Evolutionary conservation across 805 yeast species (phyloP).

Genomic region (Candida odintsovae): DNA sequence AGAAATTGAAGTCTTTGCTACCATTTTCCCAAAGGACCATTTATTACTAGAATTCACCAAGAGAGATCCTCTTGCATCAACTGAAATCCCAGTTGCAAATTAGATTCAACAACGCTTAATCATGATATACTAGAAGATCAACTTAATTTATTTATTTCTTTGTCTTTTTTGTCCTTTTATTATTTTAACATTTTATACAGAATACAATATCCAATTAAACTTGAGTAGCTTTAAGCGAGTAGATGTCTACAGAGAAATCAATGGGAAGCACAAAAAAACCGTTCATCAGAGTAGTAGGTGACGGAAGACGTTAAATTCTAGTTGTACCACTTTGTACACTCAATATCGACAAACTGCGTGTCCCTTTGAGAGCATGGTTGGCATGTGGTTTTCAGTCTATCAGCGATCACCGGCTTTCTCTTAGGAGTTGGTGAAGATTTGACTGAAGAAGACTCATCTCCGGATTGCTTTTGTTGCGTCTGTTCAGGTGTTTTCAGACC

Average conservation of each 20-base stretch:
- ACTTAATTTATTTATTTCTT: not conserved
- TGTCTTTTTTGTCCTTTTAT: not conserved
- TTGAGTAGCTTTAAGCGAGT: too few relatives aligned
- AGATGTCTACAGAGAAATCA: too few relatives aligned
- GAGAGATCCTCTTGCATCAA: slow-evolving; percentile 44
- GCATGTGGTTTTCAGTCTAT: not conserved
- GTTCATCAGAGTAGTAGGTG: not conserved
- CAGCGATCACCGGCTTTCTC: not conserved
- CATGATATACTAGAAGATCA: not conserved
- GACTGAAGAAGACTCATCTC: not conserved
- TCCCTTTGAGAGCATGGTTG: not conserved
- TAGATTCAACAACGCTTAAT: not conserved
- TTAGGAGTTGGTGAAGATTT: not conserved
- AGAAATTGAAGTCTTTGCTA: slow-evolving; percentile 93
- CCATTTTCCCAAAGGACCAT: slow-evolving; percentile 97
- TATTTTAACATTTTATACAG: not conserved
- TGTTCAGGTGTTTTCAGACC: not conserved
- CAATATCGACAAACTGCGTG: not conserved
- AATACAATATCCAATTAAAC: not conserved
- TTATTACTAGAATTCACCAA: slow-evolving; percentile 67
- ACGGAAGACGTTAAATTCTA: not conserved
- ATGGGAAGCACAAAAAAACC: too few relatives aligned
- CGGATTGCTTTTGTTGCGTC: not conserved
- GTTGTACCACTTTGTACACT: not conserved
- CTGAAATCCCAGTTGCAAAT: not conserved